These are phyloP conservation scores for Perkinsela sp. DNA, from an alignment of 208 protist genomes.

Conservation along the genomic window DNA sequence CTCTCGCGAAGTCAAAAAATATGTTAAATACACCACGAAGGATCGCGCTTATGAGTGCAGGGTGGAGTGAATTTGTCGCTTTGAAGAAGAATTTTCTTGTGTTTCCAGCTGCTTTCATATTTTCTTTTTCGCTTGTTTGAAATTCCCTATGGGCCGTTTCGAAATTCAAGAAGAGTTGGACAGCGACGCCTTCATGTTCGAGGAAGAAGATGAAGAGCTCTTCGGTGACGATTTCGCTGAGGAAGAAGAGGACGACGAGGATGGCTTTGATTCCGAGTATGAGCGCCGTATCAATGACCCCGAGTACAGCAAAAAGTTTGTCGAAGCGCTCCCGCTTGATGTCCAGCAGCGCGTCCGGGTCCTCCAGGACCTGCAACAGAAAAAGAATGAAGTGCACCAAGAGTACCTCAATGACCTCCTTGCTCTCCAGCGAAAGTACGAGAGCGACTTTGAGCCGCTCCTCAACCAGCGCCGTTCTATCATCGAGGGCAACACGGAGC, in stretches of 20 bases:
- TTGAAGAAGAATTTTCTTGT: neutral
- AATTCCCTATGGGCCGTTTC: neutral
- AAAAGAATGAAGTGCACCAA: conserved; percentile 7
- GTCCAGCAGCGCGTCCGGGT: conserved; percentile 6
- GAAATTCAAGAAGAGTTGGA: neutral
- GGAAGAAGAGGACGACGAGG: conserved; percentile 17
- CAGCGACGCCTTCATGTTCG: conserved; percentile 2
- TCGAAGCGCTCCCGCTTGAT: neutral
- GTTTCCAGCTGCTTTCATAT: neutral
- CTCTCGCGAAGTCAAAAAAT: neutral
- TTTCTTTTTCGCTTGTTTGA: neutral
- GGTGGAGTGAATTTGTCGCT: neutral
- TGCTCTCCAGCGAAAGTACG: conserved; percentile 8
- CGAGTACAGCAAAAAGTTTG: neutral
- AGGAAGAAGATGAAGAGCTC: conserved; percentile 10
- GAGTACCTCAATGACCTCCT: conserved; percentile 6
- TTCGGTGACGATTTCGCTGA: conserved; percentile 19
- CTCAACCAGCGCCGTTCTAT: conserved; percentile 6
- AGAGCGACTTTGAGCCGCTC: conserved; percentile 9
- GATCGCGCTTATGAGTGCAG: neutral
- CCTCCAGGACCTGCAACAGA: conserved; percentile 6
- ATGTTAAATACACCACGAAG: neutral
- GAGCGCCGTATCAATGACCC: neutral
- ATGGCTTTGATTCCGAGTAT: conserved; percentile 7
- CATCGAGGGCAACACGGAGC: conserved; percentile 3